phyloP scores from a whole-genome alignment of 345 rosid species.

The Salix purpurea region DNA sequence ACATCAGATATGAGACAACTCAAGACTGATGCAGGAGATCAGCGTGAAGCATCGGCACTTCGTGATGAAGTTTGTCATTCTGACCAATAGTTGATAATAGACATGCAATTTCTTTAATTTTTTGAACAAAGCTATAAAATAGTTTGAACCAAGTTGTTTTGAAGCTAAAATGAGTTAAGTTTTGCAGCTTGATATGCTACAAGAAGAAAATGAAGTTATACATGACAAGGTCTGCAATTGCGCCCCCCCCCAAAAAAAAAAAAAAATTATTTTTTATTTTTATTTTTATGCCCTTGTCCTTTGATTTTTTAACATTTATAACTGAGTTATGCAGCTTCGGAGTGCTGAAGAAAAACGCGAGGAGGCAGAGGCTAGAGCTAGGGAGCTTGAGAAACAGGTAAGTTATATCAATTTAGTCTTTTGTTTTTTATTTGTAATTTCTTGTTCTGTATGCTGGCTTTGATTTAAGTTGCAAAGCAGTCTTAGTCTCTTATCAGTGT shows the following conservation, averaged over 20 bases:
- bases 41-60: constrained; percentile 91
- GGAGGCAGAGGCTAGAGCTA: constrained; percentile 91
- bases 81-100: constrained; percentile 3
- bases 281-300: constrained; percentile 10
- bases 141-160: background rate
- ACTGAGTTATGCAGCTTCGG: constrained; percentile 54
- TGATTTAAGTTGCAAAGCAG: background rate
- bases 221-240: constrained; percentile 22
- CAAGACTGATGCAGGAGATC: constrained; percentile 63
- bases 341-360: constrained; percentile 70
- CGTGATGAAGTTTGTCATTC: constrained; percentile 79
- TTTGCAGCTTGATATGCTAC: constrained; percentile 80
- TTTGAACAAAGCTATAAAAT: background rate
- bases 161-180: constrained; percentile 4
- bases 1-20: constrained; percentile 52
- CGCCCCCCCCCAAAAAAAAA: background rate
- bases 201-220: constrained; percentile 58
- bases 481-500: background rate
- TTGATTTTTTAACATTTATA: constrained; percentile 19
- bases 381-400: constrained; percentile 98
- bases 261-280: background rate
- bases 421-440: background rate
- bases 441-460: background rate
- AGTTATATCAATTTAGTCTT: background rate
- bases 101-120: background rate